phyloP scores from a whole-genome alignment of 306 rosid species.

The Medicago lupulina region DNA sequence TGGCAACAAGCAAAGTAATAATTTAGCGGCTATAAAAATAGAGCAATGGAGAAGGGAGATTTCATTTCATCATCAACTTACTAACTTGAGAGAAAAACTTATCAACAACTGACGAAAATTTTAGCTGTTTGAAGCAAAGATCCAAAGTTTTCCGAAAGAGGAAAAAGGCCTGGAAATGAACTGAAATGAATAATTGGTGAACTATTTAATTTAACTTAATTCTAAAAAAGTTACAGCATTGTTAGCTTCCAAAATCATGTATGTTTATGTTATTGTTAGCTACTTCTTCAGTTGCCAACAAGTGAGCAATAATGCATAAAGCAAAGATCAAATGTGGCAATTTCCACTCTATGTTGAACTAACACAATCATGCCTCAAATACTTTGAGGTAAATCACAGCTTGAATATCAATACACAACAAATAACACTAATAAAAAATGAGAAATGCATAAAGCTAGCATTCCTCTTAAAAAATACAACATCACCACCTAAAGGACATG shows the following conservation, averaged over 20 bases:
- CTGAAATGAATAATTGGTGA: not conserved
- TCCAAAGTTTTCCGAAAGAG: not conserved
- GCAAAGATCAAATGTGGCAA: not conserved
- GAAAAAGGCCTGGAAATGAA: not conserved
- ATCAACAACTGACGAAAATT: not conserved
- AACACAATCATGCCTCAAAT: not conserved
- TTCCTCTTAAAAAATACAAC: not conserved
- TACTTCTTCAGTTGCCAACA: not conserved
- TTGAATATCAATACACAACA: constrained; percentile 5
- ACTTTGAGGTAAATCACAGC: not conserved
- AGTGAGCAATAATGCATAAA: not conserved
- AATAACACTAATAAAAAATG: not conserved
- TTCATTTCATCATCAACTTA: not conserved
- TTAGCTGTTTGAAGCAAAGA: not conserved
- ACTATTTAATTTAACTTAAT: not conserved
- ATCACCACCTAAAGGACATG: not conserved
- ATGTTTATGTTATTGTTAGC: not conserved
- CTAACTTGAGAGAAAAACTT: not conserved
- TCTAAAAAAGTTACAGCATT: not conserved
- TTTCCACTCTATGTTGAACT: not conserved
- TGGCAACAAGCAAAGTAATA: not conserved
- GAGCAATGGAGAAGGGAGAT: not conserved
- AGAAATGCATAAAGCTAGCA: too few species aligned
- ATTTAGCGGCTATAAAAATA: not conserved
- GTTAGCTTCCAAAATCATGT: not conserved